Base-by-base conservation (phyloP, 768 basidiomycete genomes). In the Leccinum arenicola region DNA sequence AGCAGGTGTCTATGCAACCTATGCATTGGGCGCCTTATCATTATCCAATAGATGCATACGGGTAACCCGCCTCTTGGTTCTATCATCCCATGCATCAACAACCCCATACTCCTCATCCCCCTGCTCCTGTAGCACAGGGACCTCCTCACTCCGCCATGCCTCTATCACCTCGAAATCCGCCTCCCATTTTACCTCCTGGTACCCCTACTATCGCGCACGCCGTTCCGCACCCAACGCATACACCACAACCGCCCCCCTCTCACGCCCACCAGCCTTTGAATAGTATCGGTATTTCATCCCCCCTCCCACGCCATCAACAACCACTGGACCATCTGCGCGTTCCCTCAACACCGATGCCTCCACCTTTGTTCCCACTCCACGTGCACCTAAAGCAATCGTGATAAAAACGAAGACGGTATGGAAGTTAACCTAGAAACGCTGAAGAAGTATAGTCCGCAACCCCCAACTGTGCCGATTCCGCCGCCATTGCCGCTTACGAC, bases 371-470 rank as follows among this genome's bases (percentile, higher is more conserved):
- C 90, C 91, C 7, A 72, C 64, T 35, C 64, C 73, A 11, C 75
- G 78, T 10, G 59, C 72, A 14, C 70, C 77, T 43, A 64, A 70
- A 25, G 81, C 79, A 66, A 76, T 84, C 43, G 81, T 83, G 33
- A 77, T 91, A 59, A 90, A 88, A 82, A 75, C 55, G 74, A 80
- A 45, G 83, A 86, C 49, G 91, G 91, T 31, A 80, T 74, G 23
- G 87, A 89, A 72, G 76, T 91, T 53, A 79, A 83, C 40, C 57
- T 92, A 47, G 82, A 82, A 57, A 69, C 78, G 38, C 75, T 89
- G 56, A 81, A 78, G 68, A 81, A 84, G 62, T 70, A 76, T 48
- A 76, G 74, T 54, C 77, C 79, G 50, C 71, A 77, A 38, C 73
- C 80, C 0, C 68, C 78, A 2, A 68, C 75, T 1, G 68, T 76